phyloP scores from a whole-genome alignment of 495 filamentous ascomycete species.

The Letharia columbiana region DNA sequence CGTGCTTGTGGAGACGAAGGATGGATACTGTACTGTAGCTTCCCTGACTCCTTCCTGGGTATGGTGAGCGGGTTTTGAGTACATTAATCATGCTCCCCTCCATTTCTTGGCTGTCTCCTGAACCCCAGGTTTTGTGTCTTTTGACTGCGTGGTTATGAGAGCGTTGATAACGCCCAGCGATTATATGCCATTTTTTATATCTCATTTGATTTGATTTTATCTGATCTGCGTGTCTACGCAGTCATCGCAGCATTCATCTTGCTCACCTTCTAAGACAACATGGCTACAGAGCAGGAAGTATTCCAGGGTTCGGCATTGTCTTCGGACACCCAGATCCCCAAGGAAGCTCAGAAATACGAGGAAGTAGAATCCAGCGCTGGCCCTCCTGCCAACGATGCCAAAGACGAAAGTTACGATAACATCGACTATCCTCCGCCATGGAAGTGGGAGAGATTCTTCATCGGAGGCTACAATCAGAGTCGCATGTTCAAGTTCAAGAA shows the following conservation, averaged over 20 bases:
- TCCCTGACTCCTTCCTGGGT: background rate
- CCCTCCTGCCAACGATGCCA: background rate
- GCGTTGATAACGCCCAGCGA: background rate
- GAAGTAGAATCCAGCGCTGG: background rate
- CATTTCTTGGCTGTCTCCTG: background rate
- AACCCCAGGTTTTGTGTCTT: background rate
- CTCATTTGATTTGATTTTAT: background rate
- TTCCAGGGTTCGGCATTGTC: slow-evolving; percentile 4
- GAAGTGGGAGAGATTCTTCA: slow-evolving; percentile 26
- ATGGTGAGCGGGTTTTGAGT: background rate
- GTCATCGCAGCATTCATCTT: background rate
- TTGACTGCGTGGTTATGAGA: background rate
- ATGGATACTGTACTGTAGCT: background rate
- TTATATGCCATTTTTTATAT: background rate
- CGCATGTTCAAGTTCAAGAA: slow-evolving; percentile 28
- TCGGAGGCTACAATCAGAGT: slow-evolving; percentile 24
- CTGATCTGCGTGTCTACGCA: background rate
- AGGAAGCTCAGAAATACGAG: background rate
- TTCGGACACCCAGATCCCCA: slow-evolving; percentile 6
- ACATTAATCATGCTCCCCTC: background rate
- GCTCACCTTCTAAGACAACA: background rate
- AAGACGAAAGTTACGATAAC: slow-evolving; percentile 20
- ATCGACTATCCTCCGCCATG: slow-evolving; percentile 24
- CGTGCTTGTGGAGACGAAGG: slow-evolving; percentile 5
- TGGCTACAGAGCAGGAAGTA: slow-evolving; percentile 6